Percentiles rank a stretch among this genome's conserved stretches.
Conservation (phyloP, 2,329 filamentous ascomycete species). For the Sporothrix brunneoviolacea region DNA sequence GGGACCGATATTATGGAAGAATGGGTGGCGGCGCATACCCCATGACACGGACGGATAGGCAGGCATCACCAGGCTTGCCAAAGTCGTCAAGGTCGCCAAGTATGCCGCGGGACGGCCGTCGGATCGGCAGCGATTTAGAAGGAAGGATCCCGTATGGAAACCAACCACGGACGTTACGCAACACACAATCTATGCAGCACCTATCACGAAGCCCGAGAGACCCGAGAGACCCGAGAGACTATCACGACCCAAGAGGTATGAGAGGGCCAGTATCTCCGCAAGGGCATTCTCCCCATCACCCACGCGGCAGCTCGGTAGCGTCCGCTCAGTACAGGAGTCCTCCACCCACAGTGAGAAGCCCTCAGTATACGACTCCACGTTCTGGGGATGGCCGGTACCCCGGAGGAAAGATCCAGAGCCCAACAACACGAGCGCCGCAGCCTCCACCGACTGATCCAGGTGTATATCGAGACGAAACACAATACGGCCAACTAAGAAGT, state of each 20-base stretch:
- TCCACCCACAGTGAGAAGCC: background rate
- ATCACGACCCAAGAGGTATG: background rate
- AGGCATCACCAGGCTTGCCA: background rate
- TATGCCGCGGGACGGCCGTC: background rate
- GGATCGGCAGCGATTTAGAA: background rate
- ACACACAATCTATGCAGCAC: slow-evolving; percentile 13
- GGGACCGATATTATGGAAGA: slow-evolving; percentile 5
- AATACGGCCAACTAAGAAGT: background rate
- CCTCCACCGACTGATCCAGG: background rate
- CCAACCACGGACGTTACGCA: background rate
- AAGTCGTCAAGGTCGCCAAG: background rate
- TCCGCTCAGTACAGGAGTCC: background rate
- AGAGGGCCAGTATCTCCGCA: background rate
- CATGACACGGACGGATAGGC: background rate
- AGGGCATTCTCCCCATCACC: background rate
- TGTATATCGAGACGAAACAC: no score
- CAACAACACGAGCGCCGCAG: background rate
- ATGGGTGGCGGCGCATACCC: background rate
- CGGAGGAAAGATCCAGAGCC: background rate
- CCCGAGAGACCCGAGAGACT: background rate
- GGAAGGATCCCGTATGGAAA: slow-evolving; percentile 5
- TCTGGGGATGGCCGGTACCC: background rate
- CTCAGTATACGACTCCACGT: background rate
- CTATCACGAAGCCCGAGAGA: slow-evolving; percentile 6
- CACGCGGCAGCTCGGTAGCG: slow-evolving; percentile 5